Evolutionary conservation across 2,329 filamentous ascomycete genomes (phyloP), one percentile per base, ranked within the genome.

Genomic region (Calonectria pauciramosa): DNA sequence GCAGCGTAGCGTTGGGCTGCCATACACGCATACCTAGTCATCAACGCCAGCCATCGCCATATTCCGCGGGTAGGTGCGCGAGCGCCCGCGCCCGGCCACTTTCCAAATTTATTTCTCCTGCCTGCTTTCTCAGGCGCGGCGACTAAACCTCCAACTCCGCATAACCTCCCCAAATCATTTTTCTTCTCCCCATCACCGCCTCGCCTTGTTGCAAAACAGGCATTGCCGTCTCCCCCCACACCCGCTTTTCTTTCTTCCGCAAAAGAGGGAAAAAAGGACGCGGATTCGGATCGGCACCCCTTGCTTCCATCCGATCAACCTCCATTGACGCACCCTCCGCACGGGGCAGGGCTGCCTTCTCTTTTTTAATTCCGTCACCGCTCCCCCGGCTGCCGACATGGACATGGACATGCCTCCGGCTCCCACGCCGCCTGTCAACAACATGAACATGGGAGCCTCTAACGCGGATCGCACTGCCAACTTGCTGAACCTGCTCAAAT

Each of bases 401-500:
- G 80, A 82, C 74, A 84, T 87, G 81, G 86, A 87, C 80, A 84
- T 90, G 78, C 88, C 88, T 68, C 87, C 89, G 75, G 90, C 90
- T 72, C 89, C 89, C 72, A 89, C 88, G 81, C 87, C 86, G 75
- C 87, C 87, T 67, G 83, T 86, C 77, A 86, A 85, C 73, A 84
- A 79, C 76, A 83, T 82, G 78, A 83, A 83, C 79, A 82, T 85
- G 82, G 71, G 67, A 66, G 83, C 83, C 5, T 83, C 84, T 67
- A 84, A 83, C 70, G 82, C 82, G 51, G 89, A 90, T 68, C 89
- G 90, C 79, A 90, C 89, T 52, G 86, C 88, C 71, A 91, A 89
- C 77, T 82, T 93, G 79, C 85, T 93, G 81, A 92, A 90, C 78
- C 86, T 93, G 70, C 88, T 93, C 82, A 93, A 93, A 86, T 92